Percentiles rank a stretch among this genome's conserved stretches.
These are phyloP conservation scores for Candida ipomoeae DNA, from an alignment of 805 yeast genomes.

Conservation along the genomic window DNA sequence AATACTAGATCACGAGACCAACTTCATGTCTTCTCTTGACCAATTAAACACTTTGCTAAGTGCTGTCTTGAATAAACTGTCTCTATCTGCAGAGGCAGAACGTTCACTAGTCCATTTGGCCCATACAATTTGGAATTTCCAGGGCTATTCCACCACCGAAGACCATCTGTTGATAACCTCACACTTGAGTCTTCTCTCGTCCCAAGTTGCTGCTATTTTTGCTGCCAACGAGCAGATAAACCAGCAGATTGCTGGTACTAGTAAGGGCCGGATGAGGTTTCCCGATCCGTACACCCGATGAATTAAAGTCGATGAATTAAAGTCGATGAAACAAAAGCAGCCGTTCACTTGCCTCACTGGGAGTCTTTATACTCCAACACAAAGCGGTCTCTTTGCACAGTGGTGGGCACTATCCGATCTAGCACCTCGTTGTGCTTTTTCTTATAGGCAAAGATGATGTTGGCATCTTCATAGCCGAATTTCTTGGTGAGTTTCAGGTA, in stretches of 20 bases:
- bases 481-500: slow-evolving; percentile 56
- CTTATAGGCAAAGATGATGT: slow-evolving; percentile 13
- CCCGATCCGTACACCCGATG: background rate
- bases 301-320: background rate
- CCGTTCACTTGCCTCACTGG: background rate
- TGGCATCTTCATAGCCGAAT: slow-evolving; percentile 42
- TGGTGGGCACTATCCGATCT: slow-evolving; percentile 15
- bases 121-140: slow-evolving; percentile 18
- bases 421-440: slow-evolving; percentile 13
- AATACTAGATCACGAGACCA: slow-evolving; percentile 8
- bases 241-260: slow-evolving; percentile 8
- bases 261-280: slow-evolving; percentile 1
- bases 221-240: slow-evolving; percentile 11
- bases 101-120: slow-evolving; percentile 26
- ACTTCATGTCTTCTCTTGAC: slow-evolving; percentile 13
- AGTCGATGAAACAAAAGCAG: background rate
- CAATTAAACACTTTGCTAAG: slow-evolving; percentile 24
- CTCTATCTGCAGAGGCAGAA: slow-evolving; percentile 6
- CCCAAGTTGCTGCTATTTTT: slow-evolving; percentile 22
- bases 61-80: slow-evolving; percentile 16
- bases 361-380: slow-evolving; percentile 1
- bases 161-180: slow-evolving; percentile 20
- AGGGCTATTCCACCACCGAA: slow-evolving; percentile 7
- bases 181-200: slow-evolving; percentile 28
- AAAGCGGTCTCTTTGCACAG: slow-evolving; percentile 11